These are phyloP conservation scores for Tetrahymena malaccensis DNA, from an alignment of 73 alveolate species.

Conservation along the genomic window DNA sequence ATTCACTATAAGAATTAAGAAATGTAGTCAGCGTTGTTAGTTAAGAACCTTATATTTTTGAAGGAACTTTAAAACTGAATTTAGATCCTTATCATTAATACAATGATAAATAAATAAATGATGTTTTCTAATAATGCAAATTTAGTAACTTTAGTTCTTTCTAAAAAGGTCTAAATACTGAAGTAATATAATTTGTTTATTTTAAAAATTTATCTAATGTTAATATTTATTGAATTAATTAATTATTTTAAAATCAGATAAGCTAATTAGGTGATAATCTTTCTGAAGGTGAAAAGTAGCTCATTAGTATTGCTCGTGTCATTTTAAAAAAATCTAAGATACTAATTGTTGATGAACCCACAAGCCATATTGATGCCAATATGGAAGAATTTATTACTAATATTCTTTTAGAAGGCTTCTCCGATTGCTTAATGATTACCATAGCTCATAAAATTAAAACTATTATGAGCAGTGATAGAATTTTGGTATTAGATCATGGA, in stretches of 20 bases:
- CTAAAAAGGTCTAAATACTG: neutral
- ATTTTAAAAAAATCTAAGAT: slow-evolving; percentile 50
- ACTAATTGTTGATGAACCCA: slow-evolving; percentile 66
- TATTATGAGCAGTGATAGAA: slow-evolving; percentile 46
- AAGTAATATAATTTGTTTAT: neutral
- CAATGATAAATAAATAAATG: neutral
- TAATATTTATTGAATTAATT: neutral
- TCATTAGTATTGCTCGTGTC: slow-evolving; percentile 59
- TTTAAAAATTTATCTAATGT: too few species aligned
- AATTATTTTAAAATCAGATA: neutral
- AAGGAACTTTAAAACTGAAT: slow-evolving; percentile 69
- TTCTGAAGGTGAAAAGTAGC: slow-evolving; percentile 63
- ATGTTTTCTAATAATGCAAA: neutral
- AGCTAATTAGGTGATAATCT: slow-evolving; percentile 47
- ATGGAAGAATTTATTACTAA: slow-evolving; percentile 55
- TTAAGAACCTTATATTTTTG: slow-evolving; percentile 69
- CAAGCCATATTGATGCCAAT: slow-evolving; percentile 56
- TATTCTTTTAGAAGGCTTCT: slow-evolving; percentile 28
- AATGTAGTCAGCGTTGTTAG: slow-evolving; percentile 63
- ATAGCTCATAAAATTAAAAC: slow-evolving; percentile 60
- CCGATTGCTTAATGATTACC: slow-evolving; percentile 34
- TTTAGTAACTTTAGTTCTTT: neutral
- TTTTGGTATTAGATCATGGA: slow-evolving; percentile 36
- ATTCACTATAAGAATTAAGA: slow-evolving; percentile 62
- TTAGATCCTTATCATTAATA: slow-evolving; percentile 65